Evolutionary conservation across 179 eudicot species (phyloP), one percentile per base, ranked within the genome.

Genomic region (Beta macrorhiza): DNA sequence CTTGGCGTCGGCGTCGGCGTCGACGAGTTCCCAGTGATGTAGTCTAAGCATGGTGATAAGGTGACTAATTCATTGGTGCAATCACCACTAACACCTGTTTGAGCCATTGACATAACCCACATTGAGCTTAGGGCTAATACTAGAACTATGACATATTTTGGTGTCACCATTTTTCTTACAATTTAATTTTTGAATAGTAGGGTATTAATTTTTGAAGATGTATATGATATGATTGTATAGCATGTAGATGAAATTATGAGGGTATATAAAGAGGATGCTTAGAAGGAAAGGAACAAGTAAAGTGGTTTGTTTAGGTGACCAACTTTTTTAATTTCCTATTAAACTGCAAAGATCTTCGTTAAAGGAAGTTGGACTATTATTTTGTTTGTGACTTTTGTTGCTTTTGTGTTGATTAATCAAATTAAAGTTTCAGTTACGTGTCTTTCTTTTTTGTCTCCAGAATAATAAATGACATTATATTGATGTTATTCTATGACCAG

Each of bases 41-140:
- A 92, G 83, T 78, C 84, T 61, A 92, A 83, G 82, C 96, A 91
- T 0, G 96, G 89, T 11, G 92, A 87, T 86, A 90, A 81, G 62
- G 89, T 85, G 5, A 91, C 85, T 68, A 91, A 74, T 82, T 72
- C 87, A 59, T 56, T 90, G 17, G 84, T 88, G 87, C 95, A 92
- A 1, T 84, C 86, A 5, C 51, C 20, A 22, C 82, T 82, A 9
- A 81, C 68, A 1, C 83, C 83, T 9, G 78, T 42, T 47, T 85
- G 87, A 15, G 69, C 84, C 59, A 51, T 69, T 61, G 84, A 11
- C 69, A 69, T 58, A 3, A 25, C 72, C 70, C 65, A 81, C 82
- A 82, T 78, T 78, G 82, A 74, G 44, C 82, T 61, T 5, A 74
- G 51, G 58, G 82, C 79, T 16, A 79, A 67, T 11, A 82, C 71